These are phyloP conservation scores for Fusarium illudens DNA, from an alignment of 2,329 filamentous ascomycete genomes.

Conservation along the genomic window DNA sequence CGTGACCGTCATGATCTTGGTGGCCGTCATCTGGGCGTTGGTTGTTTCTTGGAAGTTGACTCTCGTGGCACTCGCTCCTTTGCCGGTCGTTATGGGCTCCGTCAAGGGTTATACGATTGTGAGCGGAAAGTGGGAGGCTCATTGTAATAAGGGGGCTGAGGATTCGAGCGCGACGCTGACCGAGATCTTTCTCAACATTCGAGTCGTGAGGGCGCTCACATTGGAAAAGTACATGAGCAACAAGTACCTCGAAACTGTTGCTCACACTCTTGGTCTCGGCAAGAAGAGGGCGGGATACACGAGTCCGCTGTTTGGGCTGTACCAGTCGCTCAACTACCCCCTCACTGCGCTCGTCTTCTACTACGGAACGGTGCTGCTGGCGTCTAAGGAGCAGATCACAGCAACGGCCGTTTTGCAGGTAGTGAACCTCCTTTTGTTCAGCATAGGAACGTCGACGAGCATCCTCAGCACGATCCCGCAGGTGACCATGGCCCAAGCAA, in stretches of 20 bases:
- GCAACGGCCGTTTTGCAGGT: conserved; percentile 74
- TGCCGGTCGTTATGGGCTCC: conserved; percentile 72
- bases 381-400: conserved; percentile 53
- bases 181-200: conserved; percentile 82
- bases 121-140: conserved; percentile 76
- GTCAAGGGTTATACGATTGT: conserved; percentile 71
- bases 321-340: conserved; percentile 75
- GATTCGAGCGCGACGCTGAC: conserved; percentile 65
- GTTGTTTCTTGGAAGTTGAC: conserved; percentile 81
- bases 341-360: conserved; percentile 84
- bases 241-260: conserved; percentile 66
- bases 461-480: conserved; percentile 82
- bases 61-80: conserved; percentile 74
- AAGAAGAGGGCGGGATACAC: conserved; percentile 71
- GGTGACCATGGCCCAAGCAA: conserved; percentile 76
- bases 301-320: conserved; percentile 79
- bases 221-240: conserved; percentile 75
- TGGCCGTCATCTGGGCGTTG: conserved; percentile 80
- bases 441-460: conserved; percentile 74
- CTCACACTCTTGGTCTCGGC: conserved; percentile 66
- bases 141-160: conserved; percentile 70
- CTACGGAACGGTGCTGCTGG: conserved; percentile 75
- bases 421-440: conserved; percentile 84
- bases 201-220: conserved; percentile 77
- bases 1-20: conserved; percentile 70